These are phyloP conservation scores for Fragaria vesca DNA, from an alignment of 306 rosid species.

Conservation along the genomic window DNA sequence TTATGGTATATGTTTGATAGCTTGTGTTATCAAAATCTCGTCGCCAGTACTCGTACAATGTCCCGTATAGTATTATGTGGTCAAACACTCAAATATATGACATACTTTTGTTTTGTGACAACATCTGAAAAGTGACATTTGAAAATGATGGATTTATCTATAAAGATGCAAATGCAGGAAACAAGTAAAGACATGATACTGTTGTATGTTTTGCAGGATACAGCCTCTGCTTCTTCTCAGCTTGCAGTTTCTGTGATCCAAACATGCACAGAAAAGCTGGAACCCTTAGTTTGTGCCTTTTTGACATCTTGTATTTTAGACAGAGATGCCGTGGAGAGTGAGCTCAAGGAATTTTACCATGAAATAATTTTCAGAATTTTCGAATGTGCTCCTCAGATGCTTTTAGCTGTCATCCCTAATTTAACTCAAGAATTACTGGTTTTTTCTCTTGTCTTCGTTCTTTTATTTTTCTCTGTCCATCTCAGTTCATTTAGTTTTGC, in stretches of 20 bases:
- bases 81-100: background rate
- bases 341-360: constrained; percentile 74
- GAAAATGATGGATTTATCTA: background rate
- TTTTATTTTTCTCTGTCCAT: background rate
- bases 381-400: constrained; percentile 79
- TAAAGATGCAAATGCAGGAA: background rate
- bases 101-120: background rate
- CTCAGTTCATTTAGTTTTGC: background rate
- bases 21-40: background rate
- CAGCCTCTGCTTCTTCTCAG: constrained; percentile 61
- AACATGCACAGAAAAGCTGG: constrained; percentile 61
- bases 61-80: background rate
- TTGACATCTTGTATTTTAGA: constrained; percentile 70
- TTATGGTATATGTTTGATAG: background rate
- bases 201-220: constrained; percentile 45
- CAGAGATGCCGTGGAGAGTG: constrained; percentile 60
- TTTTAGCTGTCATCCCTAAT: constrained; percentile 71
- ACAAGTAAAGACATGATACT: background rate
- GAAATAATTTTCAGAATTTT: constrained; percentile 68
- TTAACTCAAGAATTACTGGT: constrained; percentile 75
- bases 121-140: background rate
- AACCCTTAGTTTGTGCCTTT: constrained; percentile 61
- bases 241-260: constrained; percentile 66
- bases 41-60: background rate
- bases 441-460: constrained; percentile 14